Conservation (phyloP, 2,329 filamentous ascomycete species). For the Xylariaceae sp. region DNA sequence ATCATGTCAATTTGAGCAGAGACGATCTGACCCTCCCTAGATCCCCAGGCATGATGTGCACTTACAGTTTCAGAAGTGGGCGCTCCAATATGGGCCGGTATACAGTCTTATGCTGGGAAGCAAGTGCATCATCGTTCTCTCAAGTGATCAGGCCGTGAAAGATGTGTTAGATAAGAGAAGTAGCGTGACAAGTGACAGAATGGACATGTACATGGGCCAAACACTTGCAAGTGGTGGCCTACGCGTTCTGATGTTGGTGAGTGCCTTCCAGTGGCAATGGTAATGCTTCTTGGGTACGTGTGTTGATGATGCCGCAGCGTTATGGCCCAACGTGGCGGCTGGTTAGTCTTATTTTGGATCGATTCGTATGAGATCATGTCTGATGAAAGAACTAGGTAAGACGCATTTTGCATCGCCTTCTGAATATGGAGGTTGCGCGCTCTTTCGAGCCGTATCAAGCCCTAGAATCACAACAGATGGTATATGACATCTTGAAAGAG, state of each 20-base stretch:
- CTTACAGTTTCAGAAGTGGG: conserved; percentile 47
- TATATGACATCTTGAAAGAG: conserved; percentile 39
- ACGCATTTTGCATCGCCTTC: conserved; percentile 37
- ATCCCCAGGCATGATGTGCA: conserved; percentile 39
- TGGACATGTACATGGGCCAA: conserved; percentile 38
- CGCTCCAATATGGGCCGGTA: conserved; percentile 42
- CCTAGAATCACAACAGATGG: conserved; percentile 49
- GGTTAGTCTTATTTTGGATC: conserved; percentile 4
- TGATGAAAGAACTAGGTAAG: conserved; percentile 10
- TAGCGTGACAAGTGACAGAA: conserved; percentile 42
- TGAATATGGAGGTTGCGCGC: conserved; percentile 39
- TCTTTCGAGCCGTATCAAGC: conserved; percentile 49
- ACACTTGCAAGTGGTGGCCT: conserved; percentile 16
- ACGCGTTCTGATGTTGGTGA: conserved; percentile 11
- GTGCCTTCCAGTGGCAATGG: background rate
- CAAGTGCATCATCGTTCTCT: conserved; percentile 42
- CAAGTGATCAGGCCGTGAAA: conserved; percentile 39
- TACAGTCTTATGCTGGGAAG: conserved; percentile 47
- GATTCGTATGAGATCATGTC: no score
- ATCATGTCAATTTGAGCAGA: background rate
- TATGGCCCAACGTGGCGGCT: conserved; percentile 27
- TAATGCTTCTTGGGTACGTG: background rate
- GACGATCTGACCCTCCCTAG: conserved; percentile 13
- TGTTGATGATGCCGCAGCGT: background rate
- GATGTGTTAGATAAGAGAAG: conserved; percentile 47